Percentiles rank a stretch among this genome's conserved stretches.
Evolutionary conservation across 2,329 filamentous ascomycete genomes (phyloP).

Genomic region (Botrytis paeoniae): DNA sequence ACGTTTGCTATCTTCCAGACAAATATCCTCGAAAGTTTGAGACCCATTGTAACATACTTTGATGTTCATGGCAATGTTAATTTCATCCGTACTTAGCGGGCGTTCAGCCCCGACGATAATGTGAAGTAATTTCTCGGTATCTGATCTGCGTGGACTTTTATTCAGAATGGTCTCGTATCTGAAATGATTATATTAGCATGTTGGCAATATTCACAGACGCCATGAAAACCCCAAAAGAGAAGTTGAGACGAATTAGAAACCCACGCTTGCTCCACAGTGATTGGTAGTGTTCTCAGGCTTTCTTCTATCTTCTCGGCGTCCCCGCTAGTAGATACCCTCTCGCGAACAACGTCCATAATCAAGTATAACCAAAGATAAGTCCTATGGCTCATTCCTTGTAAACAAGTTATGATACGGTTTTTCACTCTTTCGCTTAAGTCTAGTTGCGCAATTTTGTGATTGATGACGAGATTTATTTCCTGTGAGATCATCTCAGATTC

Average conservation of each 20-base stretch:
- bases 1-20: not conserved
- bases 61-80: conserved; percentile 2
- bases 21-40: fast-evolving
- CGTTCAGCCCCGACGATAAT: conserved; percentile 5
- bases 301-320: not conserved
- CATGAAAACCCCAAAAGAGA: not conserved
- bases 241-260: not conserved
- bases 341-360: not conserved
- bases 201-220: not conserved
- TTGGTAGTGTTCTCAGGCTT: not conserved
- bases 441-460: too few relatives aligned
- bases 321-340: not conserved
- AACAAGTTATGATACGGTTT: too few relatives aligned
- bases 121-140: conserved; percentile 12
- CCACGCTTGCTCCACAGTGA: not conserved
- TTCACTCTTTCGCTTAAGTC: too few relatives aligned
- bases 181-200: not conserved
- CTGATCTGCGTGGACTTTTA: not conserved
- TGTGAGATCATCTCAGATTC: too few relatives aligned
- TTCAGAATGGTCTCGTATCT: conserved; percentile 10
- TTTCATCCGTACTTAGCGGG: conserved; percentile 1
- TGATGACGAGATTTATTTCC: too few relatives aligned
- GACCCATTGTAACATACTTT: not conserved
- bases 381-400: too few relatives aligned
- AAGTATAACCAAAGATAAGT: conserved; percentile 18